A percentile compares a stretch with the other conserved stretches of the same genome.
These are phyloP conservation scores for Graphium sp. DNA, from an alignment of 2,329 filamentous ascomycete species.

Conservation along the genomic window DNA sequence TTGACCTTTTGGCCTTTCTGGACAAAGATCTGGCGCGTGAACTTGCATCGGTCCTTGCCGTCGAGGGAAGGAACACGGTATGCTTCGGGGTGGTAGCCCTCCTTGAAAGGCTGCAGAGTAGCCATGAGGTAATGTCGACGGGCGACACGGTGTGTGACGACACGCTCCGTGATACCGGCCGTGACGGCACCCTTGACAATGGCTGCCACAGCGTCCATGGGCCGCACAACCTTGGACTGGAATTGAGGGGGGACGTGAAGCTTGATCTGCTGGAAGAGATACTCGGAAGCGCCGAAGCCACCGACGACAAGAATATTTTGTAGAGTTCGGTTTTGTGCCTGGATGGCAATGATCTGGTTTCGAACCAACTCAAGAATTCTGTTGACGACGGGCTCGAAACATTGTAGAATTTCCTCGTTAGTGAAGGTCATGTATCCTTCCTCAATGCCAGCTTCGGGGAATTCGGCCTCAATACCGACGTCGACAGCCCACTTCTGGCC, in stretches of 20 bases:
- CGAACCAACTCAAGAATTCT: slow-evolving; percentile 88
- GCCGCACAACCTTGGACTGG: slow-evolving; percentile 92
- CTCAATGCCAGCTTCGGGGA: slow-evolving; percentile 93
- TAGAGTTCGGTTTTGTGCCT: slow-evolving; percentile 83
- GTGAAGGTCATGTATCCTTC: slow-evolving; percentile 99
- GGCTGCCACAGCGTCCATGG: slow-evolving; percentile 96
- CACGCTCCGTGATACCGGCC: slow-evolving; percentile 90
- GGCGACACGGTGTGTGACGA: slow-evolving; percentile 92
- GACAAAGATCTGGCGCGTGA: slow-evolving; percentile 94
- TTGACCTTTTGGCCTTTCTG: slow-evolving; percentile 98
- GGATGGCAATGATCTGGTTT: slow-evolving; percentile 98
- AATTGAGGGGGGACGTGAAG: slow-evolving; percentile 96
- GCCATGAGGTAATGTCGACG: slow-evolving; percentile 98
- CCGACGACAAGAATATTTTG: slow-evolving; percentile 96
- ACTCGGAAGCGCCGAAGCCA: slow-evolving; percentile 95
- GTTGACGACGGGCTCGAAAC: slow-evolving; percentile 97
- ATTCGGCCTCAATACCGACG: slow-evolving; percentile 95
- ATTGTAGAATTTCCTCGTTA: slow-evolving; percentile 97
- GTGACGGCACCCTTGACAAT: slow-evolving; percentile 98
- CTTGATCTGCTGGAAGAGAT: slow-evolving; percentile 98
- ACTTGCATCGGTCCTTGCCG: slow-evolving; percentile 96
- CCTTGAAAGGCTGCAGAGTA: slow-evolving; percentile 95
- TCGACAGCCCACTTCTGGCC: slow-evolving; percentile 98
- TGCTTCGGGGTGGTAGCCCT: slow-evolving; percentile 93
- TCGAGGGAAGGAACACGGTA: slow-evolving; percentile 95